Evolutionary conservation across 2,329 filamentous ascomycete species (phyloP).

Genomic region (Clarireedia monteithiana): DNA sequence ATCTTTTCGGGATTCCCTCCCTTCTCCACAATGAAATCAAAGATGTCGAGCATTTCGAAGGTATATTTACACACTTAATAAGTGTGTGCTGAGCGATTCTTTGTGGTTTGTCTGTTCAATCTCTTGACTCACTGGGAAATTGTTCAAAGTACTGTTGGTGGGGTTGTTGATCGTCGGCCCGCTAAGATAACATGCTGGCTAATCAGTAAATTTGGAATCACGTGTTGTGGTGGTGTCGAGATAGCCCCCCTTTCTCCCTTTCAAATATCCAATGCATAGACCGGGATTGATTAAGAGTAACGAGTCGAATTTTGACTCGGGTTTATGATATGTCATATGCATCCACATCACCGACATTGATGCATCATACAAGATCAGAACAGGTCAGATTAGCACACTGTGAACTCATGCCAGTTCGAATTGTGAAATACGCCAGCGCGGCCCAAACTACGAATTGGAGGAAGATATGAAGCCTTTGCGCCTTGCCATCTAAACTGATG

Average conservation of each 20-base stretch:
- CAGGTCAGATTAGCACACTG: background rate
- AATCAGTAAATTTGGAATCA: background rate
- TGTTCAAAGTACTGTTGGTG: conserved; percentile 8
- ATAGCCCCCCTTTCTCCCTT: background rate
- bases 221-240: background rate
- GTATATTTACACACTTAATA: background rate
- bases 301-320: too few species aligned
- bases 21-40: conserved; percentile 75
- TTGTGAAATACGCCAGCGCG: background rate
- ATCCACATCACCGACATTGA: background rate
- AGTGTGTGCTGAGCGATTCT: background rate
- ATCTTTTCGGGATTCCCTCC: conserved; percentile 89
- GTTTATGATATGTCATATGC: too few species aligned
- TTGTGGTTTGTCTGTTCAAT: background rate
- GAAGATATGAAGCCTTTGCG: background rate
- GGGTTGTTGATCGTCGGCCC: conserved; percentile 5
- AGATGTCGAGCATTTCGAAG: conserved; percentile 61
- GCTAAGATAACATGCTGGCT: conserved; percentile 11
- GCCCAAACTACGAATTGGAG: background rate
- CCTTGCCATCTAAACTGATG: conserved; percentile 2
- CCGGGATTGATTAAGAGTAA: too few species aligned
- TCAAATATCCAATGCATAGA: too few species aligned
- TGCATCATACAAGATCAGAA: background rate
- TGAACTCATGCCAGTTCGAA: background rate
- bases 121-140: conserved; percentile 11